Base-by-base conservation (phyloP, 768 basidiomycete genomes). In the Boletus subcaerulescens region DNA sequence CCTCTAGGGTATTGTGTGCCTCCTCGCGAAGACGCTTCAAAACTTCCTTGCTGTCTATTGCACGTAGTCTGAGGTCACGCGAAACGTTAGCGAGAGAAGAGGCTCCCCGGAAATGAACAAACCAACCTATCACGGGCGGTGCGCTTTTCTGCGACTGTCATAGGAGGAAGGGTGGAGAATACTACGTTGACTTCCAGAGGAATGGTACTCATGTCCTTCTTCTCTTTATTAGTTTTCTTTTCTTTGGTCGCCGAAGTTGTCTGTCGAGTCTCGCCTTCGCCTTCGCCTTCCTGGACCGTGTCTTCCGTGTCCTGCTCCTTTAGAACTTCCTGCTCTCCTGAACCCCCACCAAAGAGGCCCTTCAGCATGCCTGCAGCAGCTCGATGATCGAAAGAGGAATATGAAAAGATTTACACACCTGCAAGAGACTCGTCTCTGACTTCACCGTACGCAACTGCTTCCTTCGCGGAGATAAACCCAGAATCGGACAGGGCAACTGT, bases 1-100 rank as follows among this genome's bases (percentile, higher is more conserved):
- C 84, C 71, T 99, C 97, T 48, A 99, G 83, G 24, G 81, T 78
- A 72, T 99, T 99, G 31, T 88, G 80, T 3, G 93, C 92, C 69
- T 98, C 97, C 64, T 95, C 95, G 32, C 85, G 85, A 50, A 84
- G 83, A 32, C 77, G 78, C 69, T 91, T 93, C 17, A 85, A 80
- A 3, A 78, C 74, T 73, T 98, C 95, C 51, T 87, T 85, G 8
- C 76, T 69, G 60, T 96, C 91, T 55, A 96, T 77, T 11, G 85
- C 83, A 13, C 87, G 82, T 12, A 99, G 77, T 67, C 95, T 97
- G 57, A 35, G 22, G 20, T 24, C 39, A 45, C 12, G 26, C 60
- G 13, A 45, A 49, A 56, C 20, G 6, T 57, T 41, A 63, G 52
- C 39, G 22, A 18, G 22, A 7, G 52, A 15, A 9, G 43, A 24